Percentiles rank a stretch among this genome's conserved stretches.
Evolutionary conservation across 805 yeast genomes (phyloP).

Genomic region (Debaryomyces hansenii): DNA sequence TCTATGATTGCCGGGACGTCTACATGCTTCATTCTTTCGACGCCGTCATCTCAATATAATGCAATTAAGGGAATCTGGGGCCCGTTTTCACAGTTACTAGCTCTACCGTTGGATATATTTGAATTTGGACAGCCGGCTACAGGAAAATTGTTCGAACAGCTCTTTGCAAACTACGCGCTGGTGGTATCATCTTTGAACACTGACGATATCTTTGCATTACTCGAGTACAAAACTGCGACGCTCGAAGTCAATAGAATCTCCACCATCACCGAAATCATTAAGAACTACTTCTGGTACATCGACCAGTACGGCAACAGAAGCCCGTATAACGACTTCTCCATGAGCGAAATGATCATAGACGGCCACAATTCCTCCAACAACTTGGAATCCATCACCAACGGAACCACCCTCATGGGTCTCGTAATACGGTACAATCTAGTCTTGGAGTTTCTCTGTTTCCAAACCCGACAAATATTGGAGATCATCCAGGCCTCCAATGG

Average conservation of each 20-base stretch:
- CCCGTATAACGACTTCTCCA: conserved; percentile 49
- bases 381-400: conserved; percentile 5
- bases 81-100: conserved; percentile 45
- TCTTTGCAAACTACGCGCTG: conserved; percentile 34
- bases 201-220: conserved; percentile 7
- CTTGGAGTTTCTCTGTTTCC: conserved; percentile 53
- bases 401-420: conserved; percentile 11
- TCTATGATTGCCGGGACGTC: conserved; percentile 64
- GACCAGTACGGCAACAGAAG: conserved; percentile 60
- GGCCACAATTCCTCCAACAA: conserved; percentile 28
- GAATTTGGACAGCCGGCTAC: conserved; percentile 63
- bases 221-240: conserved; percentile 20
- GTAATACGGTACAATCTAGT: conserved; percentile 44
- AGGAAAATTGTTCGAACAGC: conserved; percentile 51
- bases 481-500: conserved; percentile 17
- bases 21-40: conserved; percentile 48
- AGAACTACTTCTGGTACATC: conserved; percentile 48
- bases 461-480: conserved; percentile 40
- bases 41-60: conserved; percentile 12
- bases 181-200: conserved; percentile 2
- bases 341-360: conserved; percentile 52
- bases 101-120: conserved; percentile 31
- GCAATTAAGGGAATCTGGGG: conserved; percentile 58
- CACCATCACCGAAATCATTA: conserved; percentile 24
- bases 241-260: conserved; percentile 15